phyloP scores from a whole-genome alignment of 1,139 yeast species.

The Protomyces arabidopsidicola region DNA sequence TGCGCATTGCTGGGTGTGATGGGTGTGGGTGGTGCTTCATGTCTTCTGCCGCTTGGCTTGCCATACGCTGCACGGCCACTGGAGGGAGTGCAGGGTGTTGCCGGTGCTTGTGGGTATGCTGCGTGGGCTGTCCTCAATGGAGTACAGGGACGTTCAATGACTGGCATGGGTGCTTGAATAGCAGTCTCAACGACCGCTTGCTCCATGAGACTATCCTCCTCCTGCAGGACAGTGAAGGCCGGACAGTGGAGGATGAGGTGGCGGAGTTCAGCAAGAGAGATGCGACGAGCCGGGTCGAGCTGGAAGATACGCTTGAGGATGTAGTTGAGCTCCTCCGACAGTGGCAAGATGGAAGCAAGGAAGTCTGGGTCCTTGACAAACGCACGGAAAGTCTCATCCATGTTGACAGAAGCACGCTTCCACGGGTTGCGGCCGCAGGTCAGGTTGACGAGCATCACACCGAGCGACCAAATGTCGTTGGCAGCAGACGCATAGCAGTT shows the following conservation, averaged over 20 bases:
- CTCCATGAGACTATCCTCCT: conserved; percentile 15
- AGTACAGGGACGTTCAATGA: background rate
- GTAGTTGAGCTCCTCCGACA: conserved; percentile 55
- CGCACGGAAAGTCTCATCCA: conserved; percentile 55
- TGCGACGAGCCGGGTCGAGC: conserved; percentile 62
- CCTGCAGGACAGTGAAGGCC: conserved; percentile 31
- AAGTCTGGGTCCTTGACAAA: conserved; percentile 51
- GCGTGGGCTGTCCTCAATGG: background rate
- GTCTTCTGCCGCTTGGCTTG: background rate
- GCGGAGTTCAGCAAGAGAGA: conserved; percentile 48
- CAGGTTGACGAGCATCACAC: conserved; percentile 71
- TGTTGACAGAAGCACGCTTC: conserved; percentile 66
- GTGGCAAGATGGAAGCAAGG: conserved; percentile 61
- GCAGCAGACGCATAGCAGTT: conserved; percentile 50
- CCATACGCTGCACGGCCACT: conserved; percentile 10
- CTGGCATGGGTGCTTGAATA: background rate
- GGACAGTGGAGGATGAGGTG: conserved; percentile 34
- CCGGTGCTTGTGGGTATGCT: conserved; percentile 2
- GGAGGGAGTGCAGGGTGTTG: conserved; percentile 19
- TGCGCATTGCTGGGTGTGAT: background rate
- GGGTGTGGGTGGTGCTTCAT: background rate
- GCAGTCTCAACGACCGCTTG: background rate
- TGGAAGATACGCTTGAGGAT: conserved; percentile 55
- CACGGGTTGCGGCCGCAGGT: conserved; percentile 87
- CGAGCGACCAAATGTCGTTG: conserved; percentile 87